Conservation (phyloP, 2,329 filamentous ascomycete genomes). For the Aspergillus niger region DNA sequence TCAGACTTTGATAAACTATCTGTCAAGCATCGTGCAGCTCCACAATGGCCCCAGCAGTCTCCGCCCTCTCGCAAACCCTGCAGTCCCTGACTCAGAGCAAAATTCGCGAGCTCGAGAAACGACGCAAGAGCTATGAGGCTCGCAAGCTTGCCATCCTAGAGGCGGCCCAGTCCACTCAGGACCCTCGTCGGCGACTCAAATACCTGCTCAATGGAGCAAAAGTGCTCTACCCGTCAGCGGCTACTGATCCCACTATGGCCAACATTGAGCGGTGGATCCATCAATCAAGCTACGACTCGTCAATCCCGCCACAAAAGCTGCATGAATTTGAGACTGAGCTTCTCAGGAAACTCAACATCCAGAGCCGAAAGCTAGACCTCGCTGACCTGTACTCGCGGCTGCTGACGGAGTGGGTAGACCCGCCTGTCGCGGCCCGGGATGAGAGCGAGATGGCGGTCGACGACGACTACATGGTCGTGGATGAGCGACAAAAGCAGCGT, state of each 20-base stretch:
- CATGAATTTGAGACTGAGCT: slow-evolving; percentile 36
- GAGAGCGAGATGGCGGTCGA: slow-evolving; percentile 14
- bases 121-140: slow-evolving; percentile 20
- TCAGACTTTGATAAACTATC: background rate
- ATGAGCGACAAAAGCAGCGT: slow-evolving; percentile 39
- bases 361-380: slow-evolving; percentile 38
- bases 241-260: slow-evolving; percentile 16
- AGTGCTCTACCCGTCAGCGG: slow-evolving; percentile 17
- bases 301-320: slow-evolving; percentile 37
- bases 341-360: slow-evolving; percentile 35
- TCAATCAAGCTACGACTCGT: slow-evolving; percentile 42
- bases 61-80: slow-evolving; percentile 21
- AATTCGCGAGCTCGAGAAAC: slow-evolving; percentile 31
- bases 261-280: slow-evolving; percentile 41
- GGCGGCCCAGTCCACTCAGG: slow-evolving; percentile 6
- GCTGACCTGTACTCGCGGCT: slow-evolving; percentile 37
- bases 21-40: background rate
- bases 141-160: slow-evolving; percentile 20
- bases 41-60: slow-evolving; percentile 8
- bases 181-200: slow-evolving; percentile 8
- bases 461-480: slow-evolving; percentile 34
- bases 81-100: slow-evolving; percentile 28
- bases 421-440: background rate
- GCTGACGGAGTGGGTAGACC: slow-evolving; percentile 45
- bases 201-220: slow-evolving; percentile 16